Percentiles rank a stretch among this genome's conserved stretches.
phyloP scores from a whole-genome alignment of 2,329 filamentous ascomycete genomes.

The Didymella lethalis region DNA sequence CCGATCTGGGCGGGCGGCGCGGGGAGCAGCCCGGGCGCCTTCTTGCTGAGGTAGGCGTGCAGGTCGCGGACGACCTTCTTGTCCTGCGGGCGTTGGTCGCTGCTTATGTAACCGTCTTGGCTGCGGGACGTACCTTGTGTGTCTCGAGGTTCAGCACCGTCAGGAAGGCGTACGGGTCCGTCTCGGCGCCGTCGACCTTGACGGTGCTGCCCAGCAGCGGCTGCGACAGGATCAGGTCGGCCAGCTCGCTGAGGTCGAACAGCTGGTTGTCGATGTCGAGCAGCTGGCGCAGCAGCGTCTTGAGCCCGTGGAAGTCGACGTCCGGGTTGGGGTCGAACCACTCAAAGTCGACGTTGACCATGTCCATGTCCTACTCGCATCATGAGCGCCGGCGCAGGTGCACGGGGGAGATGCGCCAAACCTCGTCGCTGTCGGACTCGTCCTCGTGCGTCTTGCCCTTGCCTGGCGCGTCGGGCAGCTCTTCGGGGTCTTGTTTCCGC shows the following conservation, averaged over 20 bases:
- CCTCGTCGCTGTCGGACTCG: constrained; percentile 51
- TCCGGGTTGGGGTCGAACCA: constrained; percentile 95
- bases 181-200: constrained; percentile 94
- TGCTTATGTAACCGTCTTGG: not conserved
- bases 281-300: constrained; percentile 87
- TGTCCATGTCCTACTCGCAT: constrained; percentile 76
- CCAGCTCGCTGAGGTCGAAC: constrained; percentile 85
- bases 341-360: constrained; percentile 96
- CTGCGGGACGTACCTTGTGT: constrained; percentile 59
- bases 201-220: constrained; percentile 90
- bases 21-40: constrained; percentile 47
- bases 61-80: constrained; percentile 76
- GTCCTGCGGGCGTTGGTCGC: constrained; percentile 49
- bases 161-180: constrained; percentile 90
- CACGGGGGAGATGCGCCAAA: constrained; percentile 28
- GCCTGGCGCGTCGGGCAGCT: constrained; percentile 46
- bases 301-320: constrained; percentile 94
- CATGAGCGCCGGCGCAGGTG: constrained; percentile 23
- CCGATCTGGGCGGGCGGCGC: constrained; percentile 68
- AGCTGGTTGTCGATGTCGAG: constrained; percentile 86
- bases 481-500: constrained; percentile 48
- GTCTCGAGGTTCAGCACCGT: constrained; percentile 84
- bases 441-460: constrained; percentile 42
- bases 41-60: constrained; percentile 71
- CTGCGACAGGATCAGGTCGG: constrained; percentile 87